A percentile compares a stretch with the other conserved stretches of the same genome.
phyloP scores from a whole-genome alignment of 345 rosid species.

The Fremontodendron californicum region DNA sequence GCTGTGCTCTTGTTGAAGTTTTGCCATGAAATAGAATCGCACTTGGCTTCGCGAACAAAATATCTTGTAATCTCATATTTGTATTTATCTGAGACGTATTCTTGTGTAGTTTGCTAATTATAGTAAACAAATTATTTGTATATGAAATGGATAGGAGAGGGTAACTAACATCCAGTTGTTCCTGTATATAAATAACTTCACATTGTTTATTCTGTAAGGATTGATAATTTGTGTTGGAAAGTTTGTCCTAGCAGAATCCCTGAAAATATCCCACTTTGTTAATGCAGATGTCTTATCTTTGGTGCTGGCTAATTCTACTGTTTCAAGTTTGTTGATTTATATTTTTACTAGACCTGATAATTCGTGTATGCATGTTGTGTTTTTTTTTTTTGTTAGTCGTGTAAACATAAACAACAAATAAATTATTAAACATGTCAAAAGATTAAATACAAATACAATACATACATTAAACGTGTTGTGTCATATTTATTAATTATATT shows the following conservation, averaged over 20 bases:
- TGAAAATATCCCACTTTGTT: neutral
- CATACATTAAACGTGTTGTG: no score
- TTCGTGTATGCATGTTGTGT: no score
- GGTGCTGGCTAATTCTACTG: neutral
- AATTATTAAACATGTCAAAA: no score
- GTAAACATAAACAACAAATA: no score
- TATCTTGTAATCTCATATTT: neutral
- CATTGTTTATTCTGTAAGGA: neutral
- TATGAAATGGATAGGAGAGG: constrained; percentile 13
- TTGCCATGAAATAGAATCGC: constrained; percentile 9
- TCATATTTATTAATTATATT: no score
- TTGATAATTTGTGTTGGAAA: neutral
- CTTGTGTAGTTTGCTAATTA: constrained; percentile 18
- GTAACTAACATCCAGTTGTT: constrained; percentile 12
- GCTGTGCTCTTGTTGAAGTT: constrained; percentile 22
- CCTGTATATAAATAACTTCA: constrained; percentile 18
- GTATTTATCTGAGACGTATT: neutral
- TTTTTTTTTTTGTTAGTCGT: no score
- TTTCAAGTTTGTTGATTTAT: no score
- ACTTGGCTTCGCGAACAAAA: no score
- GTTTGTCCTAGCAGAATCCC: neutral
- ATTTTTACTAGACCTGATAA: no score
- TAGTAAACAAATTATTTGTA: constrained; percentile 20
- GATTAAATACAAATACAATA: no score
- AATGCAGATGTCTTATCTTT: neutral